Base-by-base conservation (phyloP, 257 asterid species). In the Rubia yunnanensis region DNA sequence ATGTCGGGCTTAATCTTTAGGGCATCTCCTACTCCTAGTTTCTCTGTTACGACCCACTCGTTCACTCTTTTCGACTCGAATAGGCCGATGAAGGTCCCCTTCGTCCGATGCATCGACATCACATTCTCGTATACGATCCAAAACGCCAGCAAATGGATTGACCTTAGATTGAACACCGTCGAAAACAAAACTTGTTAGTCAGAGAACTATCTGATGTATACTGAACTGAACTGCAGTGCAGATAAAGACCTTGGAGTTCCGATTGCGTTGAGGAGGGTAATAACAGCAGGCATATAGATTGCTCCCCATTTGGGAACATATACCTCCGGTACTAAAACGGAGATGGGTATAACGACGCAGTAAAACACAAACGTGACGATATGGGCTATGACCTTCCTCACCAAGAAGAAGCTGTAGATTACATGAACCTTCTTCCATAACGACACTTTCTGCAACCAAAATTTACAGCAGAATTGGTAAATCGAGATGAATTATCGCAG, bases 21-120 rank as follows among this genome's bases (percentile, higher is more conserved):
- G 39, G 64, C 76, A 70, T 75, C 76, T 41, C 79, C 90, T 44
- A 83, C 94, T 0, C 99, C 79, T 20, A 70, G 38, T 53, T 75
- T 75, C 63, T 75, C 79, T 3, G 79, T 75, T 5, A 75, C 76
- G 17, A 75, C 63, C 79, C 79, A 75, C 50, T 75, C 79, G 20
- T 75, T 60, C 7, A 66, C 79, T 55, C 79, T 70, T n/a, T 28
- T 68, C 5, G 76, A 59, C 68, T 75, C 79, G 3, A 70, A 56
- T 1, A 75, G 54, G 2, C 79, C 79, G 17, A 75, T 60, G 48
- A 75, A 65, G 24, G 70, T 75, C 35, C 76, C 79, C 64, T 75
- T 75, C 2, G 79, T 75, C 27, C 79, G 75, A 52, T 75, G 79
- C 55, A 75, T 60, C n/a, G 79, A 65, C 79, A 75, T 75, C 9